These are phyloP conservation scores for Euphorbia celastroides DNA, from an alignment of 441 rosid species.

Conservation along the genomic window DNA sequence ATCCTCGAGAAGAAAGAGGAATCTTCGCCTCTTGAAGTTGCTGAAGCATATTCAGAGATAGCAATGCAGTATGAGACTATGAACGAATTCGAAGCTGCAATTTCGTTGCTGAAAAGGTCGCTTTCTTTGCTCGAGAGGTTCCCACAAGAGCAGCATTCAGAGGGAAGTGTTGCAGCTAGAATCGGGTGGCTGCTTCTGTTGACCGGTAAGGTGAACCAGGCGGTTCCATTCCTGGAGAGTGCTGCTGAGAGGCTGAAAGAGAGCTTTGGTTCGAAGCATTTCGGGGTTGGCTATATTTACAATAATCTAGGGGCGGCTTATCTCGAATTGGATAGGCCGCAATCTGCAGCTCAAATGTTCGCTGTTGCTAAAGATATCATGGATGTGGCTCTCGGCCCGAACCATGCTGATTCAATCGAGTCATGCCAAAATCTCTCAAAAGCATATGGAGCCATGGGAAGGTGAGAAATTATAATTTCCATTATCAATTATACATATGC, in stretches of 20 bases:
- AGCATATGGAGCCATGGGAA: constrained; percentile 74
- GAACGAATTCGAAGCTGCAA: constrained; percentile 82
- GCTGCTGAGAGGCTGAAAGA: constrained; percentile 83
- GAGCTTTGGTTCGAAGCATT: constrained; percentile 88
- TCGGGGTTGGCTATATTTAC: constrained; percentile 84
- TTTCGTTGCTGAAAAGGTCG: constrained; percentile 65
- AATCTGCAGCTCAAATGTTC: constrained; percentile 94
- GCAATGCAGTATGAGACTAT: constrained; percentile 84
- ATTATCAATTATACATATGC: too few relatives aligned
- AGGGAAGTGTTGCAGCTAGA: constrained; percentile 88
- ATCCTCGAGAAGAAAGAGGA: constrained; percentile 70
- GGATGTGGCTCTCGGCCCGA: constrained; percentile 92
- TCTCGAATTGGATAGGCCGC: constrained; percentile 83
- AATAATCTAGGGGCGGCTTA: constrained; percentile 94
- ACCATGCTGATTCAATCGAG: constrained; percentile 78
- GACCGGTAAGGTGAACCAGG: constrained; percentile 74
- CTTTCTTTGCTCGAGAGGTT: constrained; percentile 64
- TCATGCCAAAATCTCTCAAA: constrained; percentile 91
- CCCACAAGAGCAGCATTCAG: constrained; percentile 87
- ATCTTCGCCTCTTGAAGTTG: constrained; percentile 59
- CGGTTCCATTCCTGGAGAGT: constrained; percentile 81
- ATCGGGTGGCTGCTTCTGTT: constrained; percentile 79
- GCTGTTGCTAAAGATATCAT: constrained; percentile 85
- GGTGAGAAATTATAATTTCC: constrained; percentile 39
- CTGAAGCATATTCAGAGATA: constrained; percentile 89